Percentiles rank a stretch among this genome's conserved stretches.
These are phyloP conservation scores for Lentinus brumalis DNA, from an alignment of 768 basidiomycete genomes.

Conservation along the genomic window DNA sequence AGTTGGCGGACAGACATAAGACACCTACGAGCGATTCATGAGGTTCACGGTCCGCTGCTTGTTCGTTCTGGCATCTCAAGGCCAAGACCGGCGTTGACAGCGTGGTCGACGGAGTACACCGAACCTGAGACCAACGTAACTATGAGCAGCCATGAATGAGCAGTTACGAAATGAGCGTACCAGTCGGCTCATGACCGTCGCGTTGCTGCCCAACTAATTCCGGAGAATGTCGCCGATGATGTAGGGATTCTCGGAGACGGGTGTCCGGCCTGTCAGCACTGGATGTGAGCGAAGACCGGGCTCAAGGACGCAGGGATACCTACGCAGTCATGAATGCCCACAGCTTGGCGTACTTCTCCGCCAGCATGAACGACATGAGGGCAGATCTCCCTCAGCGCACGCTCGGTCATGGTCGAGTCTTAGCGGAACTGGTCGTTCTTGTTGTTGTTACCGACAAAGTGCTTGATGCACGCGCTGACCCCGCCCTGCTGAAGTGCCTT, in stretches of 20 bases:
- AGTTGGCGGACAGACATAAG: no score
- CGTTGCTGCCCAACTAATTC: conserved; percentile 75
- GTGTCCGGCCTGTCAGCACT: conserved; percentile 52
- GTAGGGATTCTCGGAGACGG: conserved; percentile 64
- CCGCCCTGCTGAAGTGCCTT: conserved; percentile 77
- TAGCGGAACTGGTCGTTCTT: conserved; percentile 74
- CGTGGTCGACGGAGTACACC: conserved; percentile 66
- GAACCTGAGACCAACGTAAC: no score
- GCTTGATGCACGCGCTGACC: conserved; percentile 77
- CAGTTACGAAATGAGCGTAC: no score
- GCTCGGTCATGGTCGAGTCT: conserved; percentile 49
- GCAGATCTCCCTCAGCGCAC: conserved; percentile 61
- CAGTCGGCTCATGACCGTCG: conserved; percentile 82
- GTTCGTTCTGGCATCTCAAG: conserved; percentile 77
- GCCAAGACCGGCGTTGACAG: conserved; percentile 76
- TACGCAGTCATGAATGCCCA: conserved; percentile 65
- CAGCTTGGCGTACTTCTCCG: conserved; percentile 51
- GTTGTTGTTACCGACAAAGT: conserved; percentile 83
- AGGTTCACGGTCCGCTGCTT: conserved; percentile 76
- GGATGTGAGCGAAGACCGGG: background rate
- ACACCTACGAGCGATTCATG: conserved; percentile 51
- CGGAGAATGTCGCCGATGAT: conserved; percentile 65
- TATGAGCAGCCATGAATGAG: no score
- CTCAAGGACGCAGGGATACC: conserved; percentile 29
- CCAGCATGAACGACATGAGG: conserved; percentile 64